Percentiles rank a stretch among this genome's conserved stretches.
Evolutionary conservation across 441 rosid species (phyloP).

Genomic region (Euphorbia celastroides): DNA sequence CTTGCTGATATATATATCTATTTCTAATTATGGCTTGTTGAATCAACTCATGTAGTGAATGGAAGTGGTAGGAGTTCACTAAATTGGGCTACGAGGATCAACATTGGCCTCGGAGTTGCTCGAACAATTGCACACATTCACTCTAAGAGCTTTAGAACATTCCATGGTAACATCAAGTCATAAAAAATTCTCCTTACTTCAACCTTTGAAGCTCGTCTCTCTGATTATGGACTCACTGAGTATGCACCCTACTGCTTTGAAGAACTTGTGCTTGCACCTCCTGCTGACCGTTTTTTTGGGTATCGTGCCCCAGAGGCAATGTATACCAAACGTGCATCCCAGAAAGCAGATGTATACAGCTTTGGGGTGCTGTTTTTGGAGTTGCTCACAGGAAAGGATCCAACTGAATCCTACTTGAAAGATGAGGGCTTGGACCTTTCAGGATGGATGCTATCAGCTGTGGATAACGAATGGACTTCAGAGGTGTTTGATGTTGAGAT

Average conservation of each 20-base stretch:
- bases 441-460: constrained; percentile 85
- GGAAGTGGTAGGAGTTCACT: constrained; percentile 72
- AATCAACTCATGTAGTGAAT: too few relatives aligned
- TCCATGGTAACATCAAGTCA: constrained; percentile 86
- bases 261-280: too few relatives aligned
- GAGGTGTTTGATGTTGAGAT: constrained; percentile 89
- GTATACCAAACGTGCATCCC: constrained; percentile 72
- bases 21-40: background rate
- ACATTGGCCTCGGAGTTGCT: constrained; percentile 20
- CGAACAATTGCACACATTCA: constrained; percentile 76
- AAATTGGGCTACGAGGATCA: constrained; percentile 66
- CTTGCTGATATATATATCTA: too few relatives aligned
- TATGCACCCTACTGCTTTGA: constrained; percentile 53
- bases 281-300: too few relatives aligned
- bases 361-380: constrained; percentile 82
- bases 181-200: constrained; percentile 31
- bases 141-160: constrained; percentile 51
- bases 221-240: constrained; percentile 73
- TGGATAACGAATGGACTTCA: constrained; percentile 71
- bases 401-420: constrained; percentile 51
- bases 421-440: constrained; percentile 91
- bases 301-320: constrained; percentile 95
- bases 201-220: constrained; percentile 61
- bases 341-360: constrained; percentile 90
- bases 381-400: constrained; percentile 85